These are phyloP conservation scores for Phytophthora ramorum DNA, from an alignment of 352 stramenopile species.

Conservation along the genomic window DNA sequence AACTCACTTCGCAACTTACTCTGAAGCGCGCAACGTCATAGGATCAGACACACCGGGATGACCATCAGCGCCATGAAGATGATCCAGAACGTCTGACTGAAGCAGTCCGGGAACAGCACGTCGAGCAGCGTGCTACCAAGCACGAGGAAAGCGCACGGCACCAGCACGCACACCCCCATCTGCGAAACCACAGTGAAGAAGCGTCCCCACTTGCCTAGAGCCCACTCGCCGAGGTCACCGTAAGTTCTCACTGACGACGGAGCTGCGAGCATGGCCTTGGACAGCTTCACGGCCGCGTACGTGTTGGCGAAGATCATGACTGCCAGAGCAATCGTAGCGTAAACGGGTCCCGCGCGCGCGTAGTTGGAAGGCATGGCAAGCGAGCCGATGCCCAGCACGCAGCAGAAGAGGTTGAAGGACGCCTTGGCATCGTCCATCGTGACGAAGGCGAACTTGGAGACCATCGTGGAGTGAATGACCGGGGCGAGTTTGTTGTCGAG, in stretches of 20 bases:
- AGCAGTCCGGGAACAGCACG: constrained; percentile 22
- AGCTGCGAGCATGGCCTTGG: constrained; percentile 22
- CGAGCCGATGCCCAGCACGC: constrained; percentile 24
- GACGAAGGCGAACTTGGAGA: constrained; percentile 5
- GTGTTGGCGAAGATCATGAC: constrained; percentile 30
- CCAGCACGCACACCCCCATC: constrained; percentile 24
- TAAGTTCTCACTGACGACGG: constrained; percentile 25
- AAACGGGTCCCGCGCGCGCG: constrained; percentile 16
- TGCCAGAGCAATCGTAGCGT: constrained; percentile 19
- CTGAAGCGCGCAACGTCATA: no score
- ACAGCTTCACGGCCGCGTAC: constrained; percentile 20
- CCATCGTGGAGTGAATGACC: not conserved
- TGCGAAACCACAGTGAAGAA: constrained; percentile 28
- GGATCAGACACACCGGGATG: constrained; percentile 26
- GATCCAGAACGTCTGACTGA: constrained; percentile 31
- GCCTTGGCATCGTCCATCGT: constrained; percentile 17
- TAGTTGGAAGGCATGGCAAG: constrained; percentile 30
- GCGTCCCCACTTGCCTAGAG: constrained; percentile 19
- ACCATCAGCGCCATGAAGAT: constrained; percentile 29
- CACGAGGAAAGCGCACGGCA: constrained; percentile 19
- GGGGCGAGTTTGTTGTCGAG: not conserved
- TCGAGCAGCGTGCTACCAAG: constrained; percentile 25
- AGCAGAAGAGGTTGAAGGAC: constrained; percentile 26
- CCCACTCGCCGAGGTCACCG: constrained; percentile 23
- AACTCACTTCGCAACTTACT: no score